Conservation (phyloP, 441 rosid genomes). For the Gossypium trilobum region DNA sequence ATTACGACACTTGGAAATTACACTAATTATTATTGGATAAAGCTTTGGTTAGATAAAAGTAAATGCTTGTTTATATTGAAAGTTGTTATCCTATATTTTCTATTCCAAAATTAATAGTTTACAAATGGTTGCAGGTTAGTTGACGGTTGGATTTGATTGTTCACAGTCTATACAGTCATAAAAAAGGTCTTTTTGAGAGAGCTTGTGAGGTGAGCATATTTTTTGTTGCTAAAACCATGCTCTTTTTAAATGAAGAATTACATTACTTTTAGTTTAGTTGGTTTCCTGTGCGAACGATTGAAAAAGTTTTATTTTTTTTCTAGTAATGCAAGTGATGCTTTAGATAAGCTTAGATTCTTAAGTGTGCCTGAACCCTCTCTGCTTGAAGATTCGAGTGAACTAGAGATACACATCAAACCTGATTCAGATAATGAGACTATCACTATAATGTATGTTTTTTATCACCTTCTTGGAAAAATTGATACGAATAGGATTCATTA, state of each 20-base stretch:
- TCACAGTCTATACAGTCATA: conserved; percentile 93
- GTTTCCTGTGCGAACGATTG: not conserved
- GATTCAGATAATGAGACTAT: conserved; percentile 81
- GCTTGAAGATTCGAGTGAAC: conserved; percentile 80
- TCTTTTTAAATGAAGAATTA: too few relatives aligned
- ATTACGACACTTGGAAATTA: not conserved
- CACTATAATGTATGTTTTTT: conserved; percentile 49
- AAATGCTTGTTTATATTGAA: not conserved
- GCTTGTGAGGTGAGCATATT: conserved; percentile 69
- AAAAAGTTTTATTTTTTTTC: conserved; percentile 16
- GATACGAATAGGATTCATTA: not conserved
- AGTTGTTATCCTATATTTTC: not conserved
- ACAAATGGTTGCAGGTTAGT: conserved; percentile 53
- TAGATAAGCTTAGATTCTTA: conserved; percentile 86
- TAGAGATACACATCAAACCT: conserved; percentile 78
- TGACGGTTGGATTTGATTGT: conserved; percentile 90
- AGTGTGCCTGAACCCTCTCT: conserved; percentile 86
- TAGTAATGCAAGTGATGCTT: conserved; percentile 96
- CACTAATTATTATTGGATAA: not conserved
- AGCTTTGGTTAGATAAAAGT: not conserved
- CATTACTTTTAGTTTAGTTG: not conserved
- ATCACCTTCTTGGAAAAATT: not conserved
- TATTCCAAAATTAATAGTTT: not conserved
- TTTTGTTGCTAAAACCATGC: not conserved
- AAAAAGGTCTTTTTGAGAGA: conserved; percentile 87